Percentiles rank a stretch among this genome's conserved stretches.
Conservation (phyloP, 345 rosid genomes). For the Rhodomyrtus tomentosa region DNA sequence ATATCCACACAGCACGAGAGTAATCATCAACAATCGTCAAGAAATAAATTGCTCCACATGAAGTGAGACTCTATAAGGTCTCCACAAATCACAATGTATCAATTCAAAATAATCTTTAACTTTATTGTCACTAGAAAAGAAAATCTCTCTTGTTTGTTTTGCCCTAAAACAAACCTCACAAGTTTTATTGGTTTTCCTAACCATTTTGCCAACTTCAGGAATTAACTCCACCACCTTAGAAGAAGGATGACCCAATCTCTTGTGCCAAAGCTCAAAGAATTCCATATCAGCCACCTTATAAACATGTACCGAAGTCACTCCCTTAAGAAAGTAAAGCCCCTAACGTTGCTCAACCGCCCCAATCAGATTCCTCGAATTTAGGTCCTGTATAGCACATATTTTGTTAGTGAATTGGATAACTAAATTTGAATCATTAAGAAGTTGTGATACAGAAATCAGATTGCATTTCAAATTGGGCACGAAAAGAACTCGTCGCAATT, state of each 20-base stretch:
- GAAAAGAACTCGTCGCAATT: neutral
- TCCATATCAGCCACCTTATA: neutral
- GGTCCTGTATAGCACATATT: slow-evolving; percentile 8
- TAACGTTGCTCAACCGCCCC: neutral
- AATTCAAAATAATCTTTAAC: neutral
- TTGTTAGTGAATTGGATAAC: neutral
- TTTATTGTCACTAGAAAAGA: neutral
- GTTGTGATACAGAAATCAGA: neutral
- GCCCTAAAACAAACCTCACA: neutral
- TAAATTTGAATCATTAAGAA: neutral
- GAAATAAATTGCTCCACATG: slow-evolving; percentile 2
- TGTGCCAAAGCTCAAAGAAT: neutral
- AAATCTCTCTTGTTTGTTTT: neutral
- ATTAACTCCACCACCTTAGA: neutral
- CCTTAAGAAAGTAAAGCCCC: neutral
- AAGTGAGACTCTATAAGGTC: neutral
- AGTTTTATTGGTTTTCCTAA: neutral
- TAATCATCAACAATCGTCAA: slow-evolving; percentile 1
- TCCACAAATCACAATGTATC: slow-evolving; percentile 5
- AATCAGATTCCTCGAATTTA: slow-evolving; percentile 6
- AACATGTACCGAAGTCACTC: neutral
- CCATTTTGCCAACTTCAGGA: neutral
- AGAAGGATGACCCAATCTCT: neutral
- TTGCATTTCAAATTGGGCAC: neutral
- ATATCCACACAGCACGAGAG: neutral